These are phyloP conservation scores for Petunia secreta DNA, from an alignment of 257 asterid species.

Conservation along the genomic window DNA sequence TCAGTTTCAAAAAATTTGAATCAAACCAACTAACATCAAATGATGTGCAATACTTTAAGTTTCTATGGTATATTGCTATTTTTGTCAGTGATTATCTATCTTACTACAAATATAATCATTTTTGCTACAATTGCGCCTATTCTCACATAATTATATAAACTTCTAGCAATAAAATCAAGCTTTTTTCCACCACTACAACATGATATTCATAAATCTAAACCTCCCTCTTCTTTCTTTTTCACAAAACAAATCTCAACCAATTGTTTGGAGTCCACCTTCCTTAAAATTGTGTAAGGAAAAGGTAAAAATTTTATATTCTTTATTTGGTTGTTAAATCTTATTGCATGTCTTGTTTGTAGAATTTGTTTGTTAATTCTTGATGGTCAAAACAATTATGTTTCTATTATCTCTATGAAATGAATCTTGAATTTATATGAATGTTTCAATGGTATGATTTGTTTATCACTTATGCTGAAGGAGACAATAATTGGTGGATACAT, in stretches of 20 bases:
- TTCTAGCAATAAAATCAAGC: constrained; percentile 1
- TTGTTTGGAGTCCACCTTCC: constrained; percentile 11
- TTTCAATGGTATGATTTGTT: constrained; percentile 14
- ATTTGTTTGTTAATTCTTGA: neutral
- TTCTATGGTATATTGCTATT: neutral
- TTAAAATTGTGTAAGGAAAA: neutral
- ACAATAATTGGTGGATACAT: neutral
- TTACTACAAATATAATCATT: neutral
- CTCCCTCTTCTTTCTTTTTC: neutral
- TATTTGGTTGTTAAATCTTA: neutral
- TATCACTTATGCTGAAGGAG: neutral
- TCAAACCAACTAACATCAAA: neutral
- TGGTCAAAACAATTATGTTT: neutral
- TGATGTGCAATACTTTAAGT: neutral
- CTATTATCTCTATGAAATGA: neutral
- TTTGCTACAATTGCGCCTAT: constrained; percentile 23
- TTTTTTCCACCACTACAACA: too few species aligned
- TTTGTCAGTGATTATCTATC: neutral
- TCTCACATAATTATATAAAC: constrained; percentile 11
- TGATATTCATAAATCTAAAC: neutral
- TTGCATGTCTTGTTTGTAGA: neutral
- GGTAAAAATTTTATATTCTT: neutral
- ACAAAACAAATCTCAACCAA: neutral
- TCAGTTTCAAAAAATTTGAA: constrained; percentile 2
- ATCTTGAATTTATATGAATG: neutral